These are phyloP conservation scores for Pleurotus tuber-regium DNA, from an alignment of 768 basidiomycete species.

Conservation along the genomic window DNA sequence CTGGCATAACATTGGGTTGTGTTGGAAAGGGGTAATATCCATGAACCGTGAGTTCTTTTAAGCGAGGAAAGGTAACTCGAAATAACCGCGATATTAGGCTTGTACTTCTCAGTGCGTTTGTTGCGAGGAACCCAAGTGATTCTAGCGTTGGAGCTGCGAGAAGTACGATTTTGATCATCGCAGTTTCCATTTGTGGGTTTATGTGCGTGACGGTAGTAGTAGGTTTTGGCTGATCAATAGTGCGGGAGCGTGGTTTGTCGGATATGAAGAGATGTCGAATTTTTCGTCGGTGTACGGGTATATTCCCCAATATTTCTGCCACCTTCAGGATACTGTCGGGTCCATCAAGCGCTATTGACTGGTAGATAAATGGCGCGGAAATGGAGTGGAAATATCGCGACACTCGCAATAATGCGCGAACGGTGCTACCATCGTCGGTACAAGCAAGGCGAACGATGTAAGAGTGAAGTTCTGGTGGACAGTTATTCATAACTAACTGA, in stretches of 20 bases:
- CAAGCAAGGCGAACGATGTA: constrained; percentile 43
- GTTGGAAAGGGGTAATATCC: constrained; percentile 53
- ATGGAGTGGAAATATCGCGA: constrained; percentile 39
- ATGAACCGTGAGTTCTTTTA: constrained; percentile 39
- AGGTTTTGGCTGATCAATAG: no score
- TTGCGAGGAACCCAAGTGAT: constrained; percentile 35
- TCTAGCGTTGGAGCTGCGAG: constrained; percentile 39
- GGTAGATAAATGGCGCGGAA: constrained; percentile 36
- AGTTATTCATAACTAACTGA: constrained; percentile 26
- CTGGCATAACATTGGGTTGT: constrained; percentile 31
- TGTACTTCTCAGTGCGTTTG: constrained; percentile 33
- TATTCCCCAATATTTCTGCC: constrained; percentile 26
- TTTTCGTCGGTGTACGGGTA: constrained; percentile 33
- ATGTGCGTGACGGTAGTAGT: no score
- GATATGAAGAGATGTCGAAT: constrained; percentile 46
- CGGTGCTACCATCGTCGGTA: constrained; percentile 34
- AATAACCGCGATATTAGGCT: constrained; percentile 40
- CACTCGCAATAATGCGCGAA: constrained; percentile 34
- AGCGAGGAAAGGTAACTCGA: constrained; percentile 35
- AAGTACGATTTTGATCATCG: constrained; percentile 31
- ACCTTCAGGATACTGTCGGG: constrained; percentile 24
- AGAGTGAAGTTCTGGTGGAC: constrained; percentile 43
- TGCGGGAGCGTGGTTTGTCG: no score
- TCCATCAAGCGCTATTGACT: constrained; percentile 33
- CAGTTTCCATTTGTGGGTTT: constrained; percentile 9